Evolutionary conservation across 768 basidiomycete species (phyloP).

Genomic region (Rhodosporidiobolus odoratus): DNA sequence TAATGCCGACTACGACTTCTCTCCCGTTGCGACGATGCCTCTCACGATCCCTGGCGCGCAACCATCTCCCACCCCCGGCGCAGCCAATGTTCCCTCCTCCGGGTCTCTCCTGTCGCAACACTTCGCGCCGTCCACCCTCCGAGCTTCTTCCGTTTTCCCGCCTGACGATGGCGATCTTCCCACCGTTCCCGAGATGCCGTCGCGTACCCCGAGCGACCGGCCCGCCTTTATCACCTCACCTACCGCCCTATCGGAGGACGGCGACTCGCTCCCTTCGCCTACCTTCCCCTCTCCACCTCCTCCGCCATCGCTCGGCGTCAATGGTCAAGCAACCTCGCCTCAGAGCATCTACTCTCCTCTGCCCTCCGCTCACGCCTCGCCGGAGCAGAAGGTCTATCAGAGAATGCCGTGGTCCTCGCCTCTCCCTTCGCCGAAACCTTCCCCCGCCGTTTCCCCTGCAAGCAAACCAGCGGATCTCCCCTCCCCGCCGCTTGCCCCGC

Average conservation of each 20-base stretch:
- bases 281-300: conserved; percentile 23
- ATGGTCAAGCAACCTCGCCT: conserved; percentile 4
- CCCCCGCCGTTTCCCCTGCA: neutral
- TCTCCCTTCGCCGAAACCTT: neutral
- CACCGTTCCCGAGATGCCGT: conserved; percentile 14
- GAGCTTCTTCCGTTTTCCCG: conserved; percentile 10
- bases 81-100: neutral
- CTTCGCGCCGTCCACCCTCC: conserved; percentile 30
- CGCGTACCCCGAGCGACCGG: neutral
- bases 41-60: conserved; percentile 17
- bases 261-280: conserved; percentile 30
- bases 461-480: conserved; percentile 11
- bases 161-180: conserved; percentile 20
- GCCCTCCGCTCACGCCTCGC: conserved; percentile 6
- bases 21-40: conserved; percentile 21
- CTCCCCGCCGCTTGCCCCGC: neutral
- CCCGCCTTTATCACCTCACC: conserved; percentile 27
- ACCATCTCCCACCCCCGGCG: neutral
- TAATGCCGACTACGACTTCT: conserved; percentile 26
- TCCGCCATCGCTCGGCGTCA: neutral
- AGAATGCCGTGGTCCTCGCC: conserved; percentile 25
- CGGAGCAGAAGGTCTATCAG: neutral
- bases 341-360: conserved; percentile 16
- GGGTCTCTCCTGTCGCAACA: conserved; percentile 27
- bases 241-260: conserved; percentile 29